Evolutionary conservation across 1,139 yeast genomes (phyloP), one percentile per base, ranked within the genome.

Genomic region (Hanseniaspora sp.): DNA sequence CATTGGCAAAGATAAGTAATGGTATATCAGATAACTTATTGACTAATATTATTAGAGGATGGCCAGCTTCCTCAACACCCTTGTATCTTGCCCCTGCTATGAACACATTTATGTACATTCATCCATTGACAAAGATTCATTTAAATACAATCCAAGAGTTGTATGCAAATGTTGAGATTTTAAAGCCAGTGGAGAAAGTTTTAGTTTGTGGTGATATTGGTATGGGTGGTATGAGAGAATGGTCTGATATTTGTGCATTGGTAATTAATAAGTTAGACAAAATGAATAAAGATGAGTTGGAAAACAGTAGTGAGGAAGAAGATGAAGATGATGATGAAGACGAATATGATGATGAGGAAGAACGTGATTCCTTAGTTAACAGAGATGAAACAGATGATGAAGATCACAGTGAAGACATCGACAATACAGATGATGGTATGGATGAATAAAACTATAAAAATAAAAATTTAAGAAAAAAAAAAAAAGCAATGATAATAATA

Each of bases 181-280:
- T 90, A 62, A 85, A 83, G 65, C 97, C 97, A 0, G 88, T 86
- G 4, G 97, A 90, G 66, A 90, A 90, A 66, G 95, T 90, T 46
- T 62, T 67, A 59, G 70, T 60, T 54, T 87, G 86, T 68, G 96
- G 97, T 57, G 96, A 88, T 63, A 88, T 90, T 58, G 96, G 96
- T 37, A 86, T 84, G 90, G 92, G 94, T 42, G 94, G 94, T 55
- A 84, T 84, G 94, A 80, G 83, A 82, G 97, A 92, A 69, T 90
- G 96, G 96, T 77, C 81, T 58, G 96, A 88, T 60, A 78, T 90
- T 55, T 96, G 88, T 11, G 96, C 87, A 62, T 79, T 81, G 15
- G 68, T 87, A 55, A 80, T 86, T 53, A 75, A 79, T 57, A 74
- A 73, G 59, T 55, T 73, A 33, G 58, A 57, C 42, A 55, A 45